phyloP scores from a whole-genome alignment of 371 early-diverging fungal genomes.

The Mortierella sp. region DNA sequence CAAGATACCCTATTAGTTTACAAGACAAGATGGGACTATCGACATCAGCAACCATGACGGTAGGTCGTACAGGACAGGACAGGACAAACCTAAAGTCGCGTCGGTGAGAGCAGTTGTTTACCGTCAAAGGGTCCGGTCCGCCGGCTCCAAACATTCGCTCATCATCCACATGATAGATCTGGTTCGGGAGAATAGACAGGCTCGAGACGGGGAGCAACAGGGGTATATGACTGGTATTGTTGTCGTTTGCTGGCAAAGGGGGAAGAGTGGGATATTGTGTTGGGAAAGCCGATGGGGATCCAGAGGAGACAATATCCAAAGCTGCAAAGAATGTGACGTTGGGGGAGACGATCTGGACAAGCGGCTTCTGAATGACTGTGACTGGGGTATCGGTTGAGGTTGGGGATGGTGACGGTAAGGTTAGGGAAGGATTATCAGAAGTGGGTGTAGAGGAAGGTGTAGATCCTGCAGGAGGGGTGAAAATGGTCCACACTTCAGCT shows the following conservation, averaged over 20 bases:
- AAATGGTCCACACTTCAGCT: neutral
- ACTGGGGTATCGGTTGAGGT: slow-evolving; percentile 1
- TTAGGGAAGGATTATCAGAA: neutral
- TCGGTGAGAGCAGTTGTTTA: slow-evolving; percentile 2
- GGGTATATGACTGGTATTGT: slow-evolving; percentile 7
- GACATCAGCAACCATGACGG: neutral
- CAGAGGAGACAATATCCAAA: slow-evolving; percentile 14
- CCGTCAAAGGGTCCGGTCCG: slow-evolving; percentile 32
- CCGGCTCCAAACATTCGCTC: slow-evolving; percentile 47
- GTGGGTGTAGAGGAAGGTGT: neutral
- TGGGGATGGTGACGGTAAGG: neutral
- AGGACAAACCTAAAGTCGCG: too few species aligned
- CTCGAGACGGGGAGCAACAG: slow-evolving; percentile 34
- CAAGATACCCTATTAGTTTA: slow-evolving; percentile 27
- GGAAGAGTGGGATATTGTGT: neutral
- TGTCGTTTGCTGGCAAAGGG: neutral
- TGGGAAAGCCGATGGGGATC: slow-evolving; percentile 1
- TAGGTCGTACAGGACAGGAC: neutral
- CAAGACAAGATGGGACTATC: neutral
- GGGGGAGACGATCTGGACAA: slow-evolving; percentile 42
- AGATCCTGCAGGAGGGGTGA: too few species aligned
- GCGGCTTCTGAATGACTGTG: slow-evolving; percentile 24
- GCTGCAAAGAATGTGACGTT: slow-evolving; percentile 46
- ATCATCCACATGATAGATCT: slow-evolving; percentile 39
- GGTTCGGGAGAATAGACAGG: slow-evolving; percentile 21